Percentiles rank a stretch among this genome's conserved stretches.
Evolutionary conservation across 805 yeast species (phyloP).

Genomic region (Wickerhamiella brachini): DNA sequence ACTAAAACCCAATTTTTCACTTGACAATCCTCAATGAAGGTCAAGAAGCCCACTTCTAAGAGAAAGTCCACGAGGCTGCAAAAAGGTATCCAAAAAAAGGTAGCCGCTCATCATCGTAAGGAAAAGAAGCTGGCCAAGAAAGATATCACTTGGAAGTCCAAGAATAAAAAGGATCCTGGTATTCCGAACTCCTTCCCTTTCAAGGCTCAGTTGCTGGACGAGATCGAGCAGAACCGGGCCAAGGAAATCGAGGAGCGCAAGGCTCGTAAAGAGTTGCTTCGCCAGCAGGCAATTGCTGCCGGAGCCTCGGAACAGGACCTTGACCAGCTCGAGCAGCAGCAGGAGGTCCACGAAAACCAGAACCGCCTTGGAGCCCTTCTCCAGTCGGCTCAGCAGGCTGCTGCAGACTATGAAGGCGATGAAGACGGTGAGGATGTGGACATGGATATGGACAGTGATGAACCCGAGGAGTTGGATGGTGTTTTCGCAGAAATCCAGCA

Average conservation of each 20-base stretch:
- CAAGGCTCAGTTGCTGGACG: conserved; percentile 62
- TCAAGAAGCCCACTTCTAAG: conserved; percentile 31
- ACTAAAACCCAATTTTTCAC: not conserved
- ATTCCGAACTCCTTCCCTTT: conserved; percentile 93
- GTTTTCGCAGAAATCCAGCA: conserved; percentile 29
- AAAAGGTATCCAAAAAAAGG: conserved; percentile 93
- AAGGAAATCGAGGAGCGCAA: conserved; percentile 29
- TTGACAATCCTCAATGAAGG: conserved; percentile 14
- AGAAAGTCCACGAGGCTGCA: conserved; percentile 85
- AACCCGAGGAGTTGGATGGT: conserved; percentile 29
- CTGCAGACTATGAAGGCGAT: conserved; percentile 51
- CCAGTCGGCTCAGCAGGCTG: conserved; percentile 83
- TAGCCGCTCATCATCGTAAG: conserved; percentile 81
- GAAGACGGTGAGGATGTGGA: conserved; percentile 17
- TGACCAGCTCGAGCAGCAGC: conserved; percentile 27
- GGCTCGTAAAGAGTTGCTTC: conserved; percentile 26
- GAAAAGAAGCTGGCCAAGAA: conserved; percentile 70
- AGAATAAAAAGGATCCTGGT: conserved; percentile 76
- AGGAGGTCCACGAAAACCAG: conserved; percentile 27
- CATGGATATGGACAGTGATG: conserved; percentile 29
- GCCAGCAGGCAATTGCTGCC: conserved; percentile 23
- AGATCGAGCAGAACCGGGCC: conserved; percentile 37
- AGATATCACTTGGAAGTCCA: conserved; percentile 89
- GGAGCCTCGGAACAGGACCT: conserved; percentile 28
- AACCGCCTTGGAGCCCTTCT: conserved; percentile 69